Percentiles rank a stretch among this genome's conserved stretches.
phyloP scores from a whole-genome alignment of 2,329 filamentous ascomycete genomes.

The Lachnum nothofagi region DNA sequence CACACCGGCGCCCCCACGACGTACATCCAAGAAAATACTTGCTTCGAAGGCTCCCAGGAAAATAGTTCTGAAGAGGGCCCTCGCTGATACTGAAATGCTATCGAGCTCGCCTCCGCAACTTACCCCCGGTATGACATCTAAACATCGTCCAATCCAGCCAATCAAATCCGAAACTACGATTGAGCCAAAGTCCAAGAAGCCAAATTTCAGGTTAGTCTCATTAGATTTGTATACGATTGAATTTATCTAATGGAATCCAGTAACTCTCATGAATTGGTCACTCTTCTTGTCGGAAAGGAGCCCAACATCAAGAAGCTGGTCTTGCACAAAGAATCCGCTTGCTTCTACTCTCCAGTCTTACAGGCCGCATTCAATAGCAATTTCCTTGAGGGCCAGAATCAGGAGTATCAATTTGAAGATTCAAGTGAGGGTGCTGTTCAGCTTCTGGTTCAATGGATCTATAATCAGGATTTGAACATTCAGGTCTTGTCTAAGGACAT shows the following conservation, averaged over 20 bases:
- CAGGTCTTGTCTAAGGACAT: not conserved
- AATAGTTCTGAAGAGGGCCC: too few species aligned
- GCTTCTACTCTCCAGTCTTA: constrained; percentile 8
- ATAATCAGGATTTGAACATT: constrained; percentile 7
- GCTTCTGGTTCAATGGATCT: constrained; percentile 10
- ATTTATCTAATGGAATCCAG: not conserved
- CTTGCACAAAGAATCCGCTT: constrained; percentile 10
- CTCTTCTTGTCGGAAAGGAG: not conserved
- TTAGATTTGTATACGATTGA: not conserved
- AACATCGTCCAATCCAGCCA: not conserved
- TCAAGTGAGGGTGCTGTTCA: not conserved
- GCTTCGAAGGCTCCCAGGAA: too few species aligned
- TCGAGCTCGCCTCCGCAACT: not conserved
- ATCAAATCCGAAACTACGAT: not conserved
- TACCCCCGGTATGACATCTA: not conserved
- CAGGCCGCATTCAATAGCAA: constrained; percentile 11
- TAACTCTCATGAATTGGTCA: constrained; percentile 2
- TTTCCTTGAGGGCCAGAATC: constrained; percentile 11
- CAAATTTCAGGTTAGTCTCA: not conserved
- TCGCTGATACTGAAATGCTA: too few species aligned
- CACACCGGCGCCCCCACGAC: too few species aligned
- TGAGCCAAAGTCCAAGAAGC: not conserved
- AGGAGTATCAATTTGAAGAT: constrained; percentile 9
- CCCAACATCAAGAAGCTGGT: not conserved
- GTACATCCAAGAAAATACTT: too few species aligned